Evolutionary conservation across 2,329 filamentous ascomycete species (phyloP), one percentile per base, ranked within the genome.

Genomic region (Ascochyta rabiei): DNA sequence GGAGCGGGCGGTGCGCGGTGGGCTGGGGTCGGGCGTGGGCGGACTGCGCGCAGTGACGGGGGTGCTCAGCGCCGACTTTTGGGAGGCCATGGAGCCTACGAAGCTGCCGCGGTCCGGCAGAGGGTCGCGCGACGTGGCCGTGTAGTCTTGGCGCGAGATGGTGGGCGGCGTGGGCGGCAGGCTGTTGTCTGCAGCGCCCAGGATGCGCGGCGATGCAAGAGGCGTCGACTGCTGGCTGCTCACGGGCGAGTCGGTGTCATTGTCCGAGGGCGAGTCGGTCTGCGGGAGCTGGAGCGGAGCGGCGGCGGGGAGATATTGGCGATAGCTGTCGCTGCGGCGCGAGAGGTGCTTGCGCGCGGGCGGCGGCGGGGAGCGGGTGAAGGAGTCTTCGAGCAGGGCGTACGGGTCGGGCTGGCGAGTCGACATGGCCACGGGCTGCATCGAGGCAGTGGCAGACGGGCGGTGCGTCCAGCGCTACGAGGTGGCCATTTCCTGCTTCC

Each of bases 121-220:
- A 19, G 64, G 61, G 39, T 68, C 69, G 21, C 67, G 62, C 26
- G 59, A 50, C 9, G 59, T 47, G n/a, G 62, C 37, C 4, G 68
- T 56, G 12, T 60, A 62, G 52, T 73, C 68, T n/a, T 70, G 69
- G 24, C 28, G 28, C 28, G 68, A 71, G 48, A 70, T 72, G 6
- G 75, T 77, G 12, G 79, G 79, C 26, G 79, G 79, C 10, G 78
- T 80, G 10, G 77, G 78, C 34, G 79, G 79, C 16, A 80, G 71
- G 33, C 74, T 76, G 42, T 63, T 71, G 50, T 74, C 69, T 54
- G 73, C 59, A 26, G 63, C 61, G 46, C 57, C 64, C 42, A 67
- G 39, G 18, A 63, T 38, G 43, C 52, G 59, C 1, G 72, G 68
- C 30, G 71, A 71, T 19, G 64, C 62, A 15, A 74, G 62, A 26